Base-by-base conservation (phyloP, 2,329 filamentous ascomycete species). In the Nemania sp. region DNA sequence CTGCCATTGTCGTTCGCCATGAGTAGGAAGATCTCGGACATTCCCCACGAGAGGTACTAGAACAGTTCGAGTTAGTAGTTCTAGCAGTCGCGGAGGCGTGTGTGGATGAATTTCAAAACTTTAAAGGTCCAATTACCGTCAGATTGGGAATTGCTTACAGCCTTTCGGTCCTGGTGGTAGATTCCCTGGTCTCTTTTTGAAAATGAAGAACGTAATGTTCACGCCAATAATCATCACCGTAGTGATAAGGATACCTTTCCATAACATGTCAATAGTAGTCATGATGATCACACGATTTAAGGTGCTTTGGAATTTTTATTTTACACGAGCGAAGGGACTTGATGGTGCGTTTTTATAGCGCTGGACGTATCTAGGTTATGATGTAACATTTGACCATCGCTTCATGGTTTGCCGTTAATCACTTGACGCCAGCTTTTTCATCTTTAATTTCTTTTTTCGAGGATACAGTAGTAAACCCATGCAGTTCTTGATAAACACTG, bases 151-250 rank as follows among this genome's bases (percentile, higher is more conserved):
- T 29, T 32, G 52, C 63, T 49, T 51, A 66, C 63, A 72, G 0
- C 79, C 80, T 38, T 78, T 83, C 0, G 86, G 86, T 0, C 86
- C 86, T 1, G 85, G 86, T 0, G 85, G 86, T 0, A 85, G 67
- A 47, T 43, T 57, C 3, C 43, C 49, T 2, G 35, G 26, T 15
- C 32, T 54, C 47, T 47, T 59, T 43, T 20, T 18, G 6, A 45
- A 45, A 45, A 45, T 6, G n/a, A 45, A 15, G 6, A 18, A 15
- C 3, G 13, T 45, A 45, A 45, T n/a, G 11, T 45, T 45, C n/a
- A 20, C 41, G 6, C 41, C 41, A 13, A 45, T 45, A 5, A 45
- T 20, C 15, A 20, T 20, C 41, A 13, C 41, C n/a, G 6, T n/a
- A 20, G n/a, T 7, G 3, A 45, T 2, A 20, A 45, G 41, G 13